Evolutionary conservation across 1,284 basidiomycete species (phyloP), one percentile per base, ranked within the genome.

Genomic region (Trichosporon sp.): DNA sequence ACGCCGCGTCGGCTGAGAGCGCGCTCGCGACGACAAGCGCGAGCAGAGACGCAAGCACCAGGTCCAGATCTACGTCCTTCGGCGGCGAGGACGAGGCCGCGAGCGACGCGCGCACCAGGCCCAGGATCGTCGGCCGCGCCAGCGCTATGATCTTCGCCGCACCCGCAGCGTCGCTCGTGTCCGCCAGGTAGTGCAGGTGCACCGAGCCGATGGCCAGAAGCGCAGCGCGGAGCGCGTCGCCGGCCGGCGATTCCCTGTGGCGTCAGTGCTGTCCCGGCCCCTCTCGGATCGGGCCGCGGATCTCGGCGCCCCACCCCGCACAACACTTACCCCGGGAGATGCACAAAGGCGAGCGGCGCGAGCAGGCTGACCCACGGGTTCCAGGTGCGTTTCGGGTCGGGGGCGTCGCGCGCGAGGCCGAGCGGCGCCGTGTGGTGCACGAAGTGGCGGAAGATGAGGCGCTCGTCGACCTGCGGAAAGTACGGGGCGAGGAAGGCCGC

Each of bases 391-490:
- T 67, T 65, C 2, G 68, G 65, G 9, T n/a, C 56, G 18, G 56
- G 56, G 2, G 71, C 74, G 60, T 78, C 76, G 62, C 77, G 75
- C 2, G 79, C 79, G 35, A 80, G 74, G 65, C 77, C 79, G 63
- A 79, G 74, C 29, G 76, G 74, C 7, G 77, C 75, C 1, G 78
- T 77, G 31, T 76, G 70, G 1, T 72, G 68, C 11, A 81, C 73
- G 66, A 79, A 81, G 64, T 81, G 79, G 9, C 76, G 76, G 51
- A 81, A 77, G 44, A 81, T 73, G 25, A 81, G 65, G 8, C 76
- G 71, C 44, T 80, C 79, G 65, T 78, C 75, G 12, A 78, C 69
- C 0, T 71, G 68, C 1, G 76, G 76, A 65, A 80, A 78, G 66
- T 78, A 80, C 18, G 78, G 76, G 21, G 73, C 72, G 5, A 80